These are phyloP conservation scores for Coemansia sp. DNA, from an alignment of 192 early-diverging fungal genomes.

Conservation along the genomic window DNA sequence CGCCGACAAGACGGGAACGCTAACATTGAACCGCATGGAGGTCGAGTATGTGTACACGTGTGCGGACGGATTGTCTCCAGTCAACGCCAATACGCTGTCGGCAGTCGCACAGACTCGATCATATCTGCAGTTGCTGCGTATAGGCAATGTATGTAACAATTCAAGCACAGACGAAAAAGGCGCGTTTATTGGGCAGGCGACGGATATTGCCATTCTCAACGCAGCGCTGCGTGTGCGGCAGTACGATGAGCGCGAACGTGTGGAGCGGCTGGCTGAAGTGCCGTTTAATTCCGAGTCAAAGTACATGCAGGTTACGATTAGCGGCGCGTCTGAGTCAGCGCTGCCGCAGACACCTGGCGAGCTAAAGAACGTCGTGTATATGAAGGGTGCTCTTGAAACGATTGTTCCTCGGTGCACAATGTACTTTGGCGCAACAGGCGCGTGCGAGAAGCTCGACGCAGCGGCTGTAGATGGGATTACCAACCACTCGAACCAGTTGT, in stretches of 20 bases:
- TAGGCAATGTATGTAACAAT: constrained; percentile 92
- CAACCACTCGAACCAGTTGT: constrained; percentile 65
- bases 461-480: constrained; percentile 60
- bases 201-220: constrained; percentile 90
- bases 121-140: constrained; percentile 51
- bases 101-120: constrained; percentile 30
- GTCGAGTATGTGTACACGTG: constrained; percentile 78
- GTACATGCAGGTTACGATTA: constrained; percentile 77
- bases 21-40: constrained; percentile 96
- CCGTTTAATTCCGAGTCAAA: constrained; percentile 95
- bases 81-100: constrained; percentile 28
- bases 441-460: constrained; percentile 57
- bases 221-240: constrained; percentile 58
- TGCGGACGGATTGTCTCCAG: constrained; percentile 39
- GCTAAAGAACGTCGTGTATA: constrained; percentile 50
- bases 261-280: constrained; percentile 69
- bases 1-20: constrained; percentile 94
- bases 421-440: constrained; percentile 59
- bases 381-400: constrained; percentile 87
- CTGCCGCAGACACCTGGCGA: constrained; percentile 11
- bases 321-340: constrained; percentile 31
- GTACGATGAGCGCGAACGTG: constrained; percentile 67
- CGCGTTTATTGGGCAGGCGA: constrained; percentile 84
- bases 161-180: constrained; percentile 71
- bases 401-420: constrained; percentile 71